Conservation (phyloP, 2,329 filamentous ascomycete species). For the Gremmenia infestans region DNA sequence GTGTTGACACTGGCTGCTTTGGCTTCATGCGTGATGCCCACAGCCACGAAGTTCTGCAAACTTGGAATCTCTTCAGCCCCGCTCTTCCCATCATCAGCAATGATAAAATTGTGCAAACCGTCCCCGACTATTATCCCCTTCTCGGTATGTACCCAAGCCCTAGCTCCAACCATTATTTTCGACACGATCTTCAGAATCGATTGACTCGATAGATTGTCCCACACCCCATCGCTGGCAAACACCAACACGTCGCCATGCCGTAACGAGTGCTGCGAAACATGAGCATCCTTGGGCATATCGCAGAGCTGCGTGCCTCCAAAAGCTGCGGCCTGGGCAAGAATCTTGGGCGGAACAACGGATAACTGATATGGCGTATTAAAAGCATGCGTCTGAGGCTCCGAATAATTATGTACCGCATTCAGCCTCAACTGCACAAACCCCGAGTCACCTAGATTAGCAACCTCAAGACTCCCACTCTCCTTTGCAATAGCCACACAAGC, state of each 20-base stretch:
- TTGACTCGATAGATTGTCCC: constrained; percentile 91
- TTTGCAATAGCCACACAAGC: constrained; percentile 80
- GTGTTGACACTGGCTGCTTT: constrained; percentile 79
- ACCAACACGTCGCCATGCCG: constrained; percentile 91
- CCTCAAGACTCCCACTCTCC: constrained; percentile 69
- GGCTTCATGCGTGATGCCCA: constrained; percentile 73
- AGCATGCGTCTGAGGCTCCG: constrained; percentile 84
- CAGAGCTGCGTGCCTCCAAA: constrained; percentile 80
- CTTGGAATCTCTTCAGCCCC: constrained; percentile 36
- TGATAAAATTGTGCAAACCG: constrained; percentile 50
- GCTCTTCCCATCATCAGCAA: constrained; percentile 38
- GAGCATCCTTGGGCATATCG: constrained; percentile 80
- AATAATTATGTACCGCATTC: constrained; percentile 79
- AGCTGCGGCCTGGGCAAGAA: constrained; percentile 72
- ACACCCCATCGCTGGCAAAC: constrained; percentile 90
- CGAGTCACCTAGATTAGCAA: constrained; percentile 93
- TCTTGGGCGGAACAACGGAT: constrained; percentile 75
- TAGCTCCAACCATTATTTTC: constrained; percentile 64
- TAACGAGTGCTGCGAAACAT: constrained; percentile 69
- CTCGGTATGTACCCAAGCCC: constrained; percentile 66
- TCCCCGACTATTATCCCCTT: constrained; percentile 59
- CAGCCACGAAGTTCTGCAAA: constrained; percentile 74
- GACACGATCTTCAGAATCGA: constrained; percentile 81
- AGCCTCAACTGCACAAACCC: constrained; percentile 84
- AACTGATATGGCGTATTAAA: constrained; percentile 98